A percentile compares a stretch with the other conserved stretches of the same genome.
Evolutionary conservation across 805 yeast genomes (phyloP).

Genomic region (Candida qinlingensis): DNA sequence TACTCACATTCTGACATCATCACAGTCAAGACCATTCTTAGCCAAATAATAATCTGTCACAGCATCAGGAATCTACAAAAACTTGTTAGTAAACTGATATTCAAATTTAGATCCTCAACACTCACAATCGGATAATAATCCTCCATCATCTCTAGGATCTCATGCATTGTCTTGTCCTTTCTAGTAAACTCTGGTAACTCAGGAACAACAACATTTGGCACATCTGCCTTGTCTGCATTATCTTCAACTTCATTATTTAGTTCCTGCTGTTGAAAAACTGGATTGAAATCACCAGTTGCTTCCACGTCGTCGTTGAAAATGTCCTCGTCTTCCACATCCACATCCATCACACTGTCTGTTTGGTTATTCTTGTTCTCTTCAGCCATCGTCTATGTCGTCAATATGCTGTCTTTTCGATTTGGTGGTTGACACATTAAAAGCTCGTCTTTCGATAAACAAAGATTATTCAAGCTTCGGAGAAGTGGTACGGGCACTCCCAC

Average conservation of each 20-base stretch:
- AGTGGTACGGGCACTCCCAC: not conserved
- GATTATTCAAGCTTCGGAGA: too few species aligned
- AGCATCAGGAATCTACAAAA: conserved; percentile 72
- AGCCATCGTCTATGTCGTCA: not conserved
- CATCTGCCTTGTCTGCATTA: conserved; percentile 9
- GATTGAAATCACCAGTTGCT: conserved; percentile 2
- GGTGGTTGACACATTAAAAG: too few species aligned
- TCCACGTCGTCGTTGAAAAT: conserved; percentile 22
- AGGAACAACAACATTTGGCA: conserved; percentile 15
- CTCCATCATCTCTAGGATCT: conserved; percentile 82
- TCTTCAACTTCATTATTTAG: conserved; percentile 11
- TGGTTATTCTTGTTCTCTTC: not conserved
- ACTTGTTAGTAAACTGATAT: not conserved
- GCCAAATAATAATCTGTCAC: conserved; percentile 90
- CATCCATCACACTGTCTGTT: conserved; percentile 15
- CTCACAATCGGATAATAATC: conserved; percentile 78
- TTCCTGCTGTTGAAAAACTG: not conserved
- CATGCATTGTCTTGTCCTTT: conserved; percentile 78
- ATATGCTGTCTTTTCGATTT: not conserved
- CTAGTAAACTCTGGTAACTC: conserved; percentile 65
- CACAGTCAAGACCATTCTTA: conserved; percentile 77
- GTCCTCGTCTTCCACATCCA: conserved; percentile 25
- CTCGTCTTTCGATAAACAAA: too few species aligned
- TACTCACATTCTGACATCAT: conserved; percentile 55
- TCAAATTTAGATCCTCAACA: not conserved